These are phyloP conservation scores for Carex myosuroides DNA, from an alignment of 176 grass and related monocot species.

Conservation along the genomic window DNA sequence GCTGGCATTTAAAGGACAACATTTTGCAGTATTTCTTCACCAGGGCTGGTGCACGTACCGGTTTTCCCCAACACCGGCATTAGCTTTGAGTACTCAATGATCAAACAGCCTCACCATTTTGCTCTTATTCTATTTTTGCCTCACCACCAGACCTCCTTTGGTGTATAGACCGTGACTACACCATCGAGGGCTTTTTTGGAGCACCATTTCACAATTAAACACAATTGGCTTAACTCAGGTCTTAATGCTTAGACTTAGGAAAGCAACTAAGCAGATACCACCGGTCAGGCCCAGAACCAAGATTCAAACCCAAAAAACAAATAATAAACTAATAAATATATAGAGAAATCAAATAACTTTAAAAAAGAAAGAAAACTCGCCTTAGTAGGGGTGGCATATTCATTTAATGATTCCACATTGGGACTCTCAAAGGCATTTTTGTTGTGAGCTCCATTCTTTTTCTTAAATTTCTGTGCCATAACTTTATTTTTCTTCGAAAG, in stretches of 20 bases:
- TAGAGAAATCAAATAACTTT: conserved; percentile 28
- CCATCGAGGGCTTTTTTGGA: neutral
- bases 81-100: neutral
- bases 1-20: neutral
- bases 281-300: neutral
- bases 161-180: neutral
- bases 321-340: neutral
- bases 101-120: neutral
- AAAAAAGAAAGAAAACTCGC: conserved; percentile 35
- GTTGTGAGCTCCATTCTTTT: conserved; percentile 20
- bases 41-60: neutral
- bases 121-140: neutral
- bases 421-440: conserved; percentile 28
- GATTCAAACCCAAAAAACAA: neutral
- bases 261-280: neutral
- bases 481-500: conserved; percentile 90
- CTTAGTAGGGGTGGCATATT: conserved; percentile 14
- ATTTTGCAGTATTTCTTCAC: neutral
- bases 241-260: neutral
- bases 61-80: neutral
- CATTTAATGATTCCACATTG: conserved; percentile 26
- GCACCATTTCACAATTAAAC: neutral
- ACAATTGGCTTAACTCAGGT: neutral
- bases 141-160: neutral
- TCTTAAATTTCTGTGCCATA: conserved; percentile 48